These are phyloP conservation scores for Tetracladium marchalianum DNA, from an alignment of 495 filamentous ascomycete species.

Conservation along the genomic window DNA sequence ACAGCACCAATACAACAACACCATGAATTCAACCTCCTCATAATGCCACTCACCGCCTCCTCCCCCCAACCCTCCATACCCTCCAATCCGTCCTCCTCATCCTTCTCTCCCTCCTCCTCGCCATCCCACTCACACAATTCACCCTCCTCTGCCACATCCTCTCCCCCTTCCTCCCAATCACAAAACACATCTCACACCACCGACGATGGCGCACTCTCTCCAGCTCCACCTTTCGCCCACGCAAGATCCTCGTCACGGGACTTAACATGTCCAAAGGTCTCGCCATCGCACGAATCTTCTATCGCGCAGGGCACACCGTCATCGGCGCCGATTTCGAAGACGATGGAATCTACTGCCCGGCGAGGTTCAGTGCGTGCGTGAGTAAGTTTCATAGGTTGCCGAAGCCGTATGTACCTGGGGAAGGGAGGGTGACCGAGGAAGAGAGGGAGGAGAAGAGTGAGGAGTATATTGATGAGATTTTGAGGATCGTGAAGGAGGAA, in stretches of 20 bases:
- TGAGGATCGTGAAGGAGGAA: constrained; percentile 49
- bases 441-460: constrained; percentile 1
- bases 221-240: constrained; percentile 28
- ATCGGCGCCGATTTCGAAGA: constrained; percentile 61
- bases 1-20: too few species aligned
- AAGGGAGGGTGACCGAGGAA: too few species aligned
- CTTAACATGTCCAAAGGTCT: constrained; percentile 60
- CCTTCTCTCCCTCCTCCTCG: constrained; percentile 36
- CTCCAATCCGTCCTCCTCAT: constrained; percentile 38
- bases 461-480: constrained; percentile 24
- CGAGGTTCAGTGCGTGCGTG: constrained; percentile 36
- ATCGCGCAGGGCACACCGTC: constrained; percentile 55
- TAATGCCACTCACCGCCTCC: constrained; percentile 13
- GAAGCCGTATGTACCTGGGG: constrained; percentile 21
- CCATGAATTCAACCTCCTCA: background rate
- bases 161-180: constrained; percentile 37
- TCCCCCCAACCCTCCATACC: constrained; percentile 28
- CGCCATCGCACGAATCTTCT: constrained; percentile 54
- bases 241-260: constrained; percentile 63
- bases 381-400: constrained; percentile 42
- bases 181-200: constrained; percentile 23
- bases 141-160: constrained; percentile 42
- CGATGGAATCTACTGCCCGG: constrained; percentile 24
- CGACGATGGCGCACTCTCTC: constrained; percentile 20
- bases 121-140: constrained; percentile 44